phyloP scores from a whole-genome alignment of 192 early-diverging fungal species.

The Endogone sp. region DNA sequence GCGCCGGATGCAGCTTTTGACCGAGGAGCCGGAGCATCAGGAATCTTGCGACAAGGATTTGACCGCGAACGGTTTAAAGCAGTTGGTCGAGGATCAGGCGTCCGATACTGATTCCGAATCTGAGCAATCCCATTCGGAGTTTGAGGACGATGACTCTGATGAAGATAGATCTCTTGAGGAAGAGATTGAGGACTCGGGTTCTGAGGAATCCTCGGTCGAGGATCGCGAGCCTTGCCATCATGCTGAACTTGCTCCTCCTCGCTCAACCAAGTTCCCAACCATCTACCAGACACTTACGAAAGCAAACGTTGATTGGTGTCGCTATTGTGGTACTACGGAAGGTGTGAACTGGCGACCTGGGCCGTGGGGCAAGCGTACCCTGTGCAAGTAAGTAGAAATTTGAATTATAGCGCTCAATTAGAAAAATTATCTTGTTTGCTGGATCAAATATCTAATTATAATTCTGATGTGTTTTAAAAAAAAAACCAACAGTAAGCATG shows the following conservation, averaged over 20 bases:
- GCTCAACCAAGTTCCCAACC: conserved; percentile 41
- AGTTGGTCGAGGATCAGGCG: conserved; percentile 15
- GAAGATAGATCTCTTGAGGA: conserved; percentile 21
- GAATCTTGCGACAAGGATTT: not conserved
- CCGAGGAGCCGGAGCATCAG: not conserved
- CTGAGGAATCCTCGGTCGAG: not conserved
- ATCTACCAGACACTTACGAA: conserved; percentile 61
- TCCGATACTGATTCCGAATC: conserved; percentile 11
- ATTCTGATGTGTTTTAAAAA: too few species aligned
- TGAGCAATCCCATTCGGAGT: conserved; percentile 29
- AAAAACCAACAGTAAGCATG: conserved; percentile 73
- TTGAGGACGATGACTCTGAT: conserved; percentile 31
- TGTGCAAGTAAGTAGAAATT: conserved; percentile 73
- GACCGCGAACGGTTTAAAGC: conserved; percentile 20
- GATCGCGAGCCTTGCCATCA: not conserved
- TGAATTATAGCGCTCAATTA: too few species aligned
- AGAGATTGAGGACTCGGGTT: conserved; percentile 17
- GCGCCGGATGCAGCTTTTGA: not conserved
- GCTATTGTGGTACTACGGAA: conserved; percentile 89
- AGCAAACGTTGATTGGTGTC: conserved; percentile 78
- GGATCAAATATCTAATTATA: not conserved
- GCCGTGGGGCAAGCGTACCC: conserved; percentile 90
- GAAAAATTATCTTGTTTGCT: not conserved
- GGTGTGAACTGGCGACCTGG: conserved; percentile 88
- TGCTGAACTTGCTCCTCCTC: conserved; percentile 2